Percentiles rank a stretch among this genome's conserved stretches.
phyloP scores from a whole-genome alignment of 1,284 basidiomycete species.

The Flammula alnicola region DNA sequence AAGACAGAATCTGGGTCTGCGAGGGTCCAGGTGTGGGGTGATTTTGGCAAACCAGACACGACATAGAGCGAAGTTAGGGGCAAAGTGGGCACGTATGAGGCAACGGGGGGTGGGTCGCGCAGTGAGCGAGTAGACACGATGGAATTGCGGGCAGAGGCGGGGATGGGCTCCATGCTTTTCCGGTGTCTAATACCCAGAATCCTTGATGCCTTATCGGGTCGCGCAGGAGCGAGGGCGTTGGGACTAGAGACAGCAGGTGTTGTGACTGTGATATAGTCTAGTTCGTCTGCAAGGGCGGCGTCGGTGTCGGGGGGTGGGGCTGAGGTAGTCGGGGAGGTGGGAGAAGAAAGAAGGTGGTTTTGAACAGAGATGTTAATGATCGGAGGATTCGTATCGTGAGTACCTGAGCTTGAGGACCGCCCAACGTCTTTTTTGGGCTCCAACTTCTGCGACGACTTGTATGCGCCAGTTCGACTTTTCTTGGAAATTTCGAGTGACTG shows the following conservation, averaged over 20 bases:
- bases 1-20: constrained; percentile 87
- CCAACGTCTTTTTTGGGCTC: constrained; percentile 36
- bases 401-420: constrained; percentile 31
- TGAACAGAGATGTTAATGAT: constrained; percentile 47
- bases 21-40: constrained; percentile 91
- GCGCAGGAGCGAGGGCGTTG: constrained; percentile 33
- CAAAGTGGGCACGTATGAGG: constrained; percentile 62
- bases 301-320: constrained; percentile 32
- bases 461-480: constrained; percentile 28
- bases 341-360: constrained; percentile 27
- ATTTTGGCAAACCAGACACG: constrained; percentile 83
- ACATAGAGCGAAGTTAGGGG: constrained; percentile 84
- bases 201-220: constrained; percentile 67
- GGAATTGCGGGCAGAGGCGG: constrained; percentile 71
- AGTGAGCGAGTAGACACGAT: constrained; percentile 78
- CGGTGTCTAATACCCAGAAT: constrained; percentile 75
- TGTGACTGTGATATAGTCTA: constrained; percentile 69
- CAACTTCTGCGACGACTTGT: constrained; percentile 25
- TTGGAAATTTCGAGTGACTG: constrained; percentile 37
- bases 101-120: constrained; percentile 53
- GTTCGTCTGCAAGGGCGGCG: constrained; percentile 60
- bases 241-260: constrained; percentile 36
- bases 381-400: constrained; percentile 30
- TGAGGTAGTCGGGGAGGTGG: constrained; percentile 31
- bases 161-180: constrained; percentile 81